Evolutionary conservation across 352 stramenopile species (phyloP).

Genomic region (Elongisporangium undulatum): DNA sequence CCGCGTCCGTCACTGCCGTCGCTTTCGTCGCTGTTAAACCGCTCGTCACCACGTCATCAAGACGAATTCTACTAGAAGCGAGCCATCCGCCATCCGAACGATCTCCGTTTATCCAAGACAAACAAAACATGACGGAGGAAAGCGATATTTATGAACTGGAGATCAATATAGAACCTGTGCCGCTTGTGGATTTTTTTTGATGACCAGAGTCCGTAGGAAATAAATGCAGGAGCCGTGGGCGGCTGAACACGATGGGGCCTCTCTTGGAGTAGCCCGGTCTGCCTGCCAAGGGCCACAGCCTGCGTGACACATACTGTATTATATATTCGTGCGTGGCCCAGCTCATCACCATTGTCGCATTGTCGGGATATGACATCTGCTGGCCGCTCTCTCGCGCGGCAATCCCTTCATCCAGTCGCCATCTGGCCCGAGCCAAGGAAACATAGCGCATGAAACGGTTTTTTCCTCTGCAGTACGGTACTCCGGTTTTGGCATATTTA

Average conservation of each 20-base stretch:
- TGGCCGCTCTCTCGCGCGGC: neutral
- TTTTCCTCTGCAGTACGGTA: neutral
- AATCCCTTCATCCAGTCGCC: neutral
- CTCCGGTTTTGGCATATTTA: too few relatives aligned
- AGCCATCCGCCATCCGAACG: neutral
- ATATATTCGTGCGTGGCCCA: neutral
- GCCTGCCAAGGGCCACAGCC: neutral
- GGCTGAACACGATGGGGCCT: neutral
- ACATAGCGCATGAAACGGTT: neutral
- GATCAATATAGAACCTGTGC: too few relatives aligned
- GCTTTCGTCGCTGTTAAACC: neutral
- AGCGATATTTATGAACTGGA: neutral
- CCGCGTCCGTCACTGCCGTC: neutral
- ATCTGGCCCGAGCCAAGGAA: neutral
- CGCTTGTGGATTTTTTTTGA: too few relatives aligned
- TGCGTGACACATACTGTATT: neutral
- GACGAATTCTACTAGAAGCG: neutral
- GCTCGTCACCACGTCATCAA: neutral
- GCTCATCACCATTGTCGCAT: neutral
- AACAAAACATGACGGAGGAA: neutral
- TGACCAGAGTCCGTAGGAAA: neutral
- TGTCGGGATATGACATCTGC: neutral
- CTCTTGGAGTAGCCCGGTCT: neutral
- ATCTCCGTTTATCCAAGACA: neutral
- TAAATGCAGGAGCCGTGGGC: neutral